Conservation (phyloP, 2,329 filamentous ascomycete genomes). For the Fusarium chaquense region DNA sequence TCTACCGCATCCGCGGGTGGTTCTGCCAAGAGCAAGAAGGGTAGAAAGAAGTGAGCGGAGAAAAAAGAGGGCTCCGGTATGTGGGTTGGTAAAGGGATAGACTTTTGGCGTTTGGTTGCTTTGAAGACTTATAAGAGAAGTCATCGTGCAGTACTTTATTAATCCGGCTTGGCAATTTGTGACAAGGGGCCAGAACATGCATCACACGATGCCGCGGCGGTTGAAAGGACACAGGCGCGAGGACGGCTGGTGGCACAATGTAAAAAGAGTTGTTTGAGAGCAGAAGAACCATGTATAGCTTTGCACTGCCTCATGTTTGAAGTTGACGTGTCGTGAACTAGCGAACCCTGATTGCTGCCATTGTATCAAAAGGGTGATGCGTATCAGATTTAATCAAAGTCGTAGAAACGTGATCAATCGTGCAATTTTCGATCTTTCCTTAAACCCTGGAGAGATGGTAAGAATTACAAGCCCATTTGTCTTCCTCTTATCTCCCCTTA, state of each 20-base stretch:
- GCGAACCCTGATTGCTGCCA: slow-evolving; percentile 30
- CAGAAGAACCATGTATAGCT: slow-evolving; percentile 41
- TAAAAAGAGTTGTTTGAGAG: slow-evolving; percentile 40
- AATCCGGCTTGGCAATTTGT: slow-evolving; percentile 28
- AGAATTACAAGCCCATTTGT: slow-evolving; percentile 49
- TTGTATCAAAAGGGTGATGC: slow-evolving; percentile 41
- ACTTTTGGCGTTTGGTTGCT: slow-evolving; percentile 48
- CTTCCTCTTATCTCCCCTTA: slow-evolving; percentile 39
- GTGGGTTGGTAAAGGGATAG: slow-evolving; percentile 30
- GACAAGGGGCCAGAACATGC: slow-evolving; percentile 28
- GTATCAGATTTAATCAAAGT: slow-evolving; percentile 22
- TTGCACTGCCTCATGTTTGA: slow-evolving; percentile 28
- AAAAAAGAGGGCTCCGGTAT: slow-evolving; percentile 3
- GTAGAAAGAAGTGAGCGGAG: slow-evolving; percentile 49
- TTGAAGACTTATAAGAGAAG: slow-evolving; percentile 32
- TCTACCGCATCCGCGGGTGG: slow-evolving; percentile 73
- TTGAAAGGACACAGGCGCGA: slow-evolving; percentile 26
- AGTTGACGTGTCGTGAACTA: slow-evolving; percentile 28
- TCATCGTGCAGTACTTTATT: slow-evolving; percentile 35
- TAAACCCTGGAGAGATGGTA: slow-evolving; percentile 49
- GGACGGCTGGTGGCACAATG: slow-evolving; percentile 15
- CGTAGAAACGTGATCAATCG: slow-evolving; percentile 45
- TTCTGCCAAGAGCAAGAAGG: slow-evolving; percentile 65
- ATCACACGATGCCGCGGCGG: slow-evolving; percentile 30
- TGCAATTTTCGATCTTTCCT: slow-evolving; percentile 47